Evolutionary conservation across 768 basidiomycete species (phyloP).

Genomic region (Leccinum variicolor): DNA sequence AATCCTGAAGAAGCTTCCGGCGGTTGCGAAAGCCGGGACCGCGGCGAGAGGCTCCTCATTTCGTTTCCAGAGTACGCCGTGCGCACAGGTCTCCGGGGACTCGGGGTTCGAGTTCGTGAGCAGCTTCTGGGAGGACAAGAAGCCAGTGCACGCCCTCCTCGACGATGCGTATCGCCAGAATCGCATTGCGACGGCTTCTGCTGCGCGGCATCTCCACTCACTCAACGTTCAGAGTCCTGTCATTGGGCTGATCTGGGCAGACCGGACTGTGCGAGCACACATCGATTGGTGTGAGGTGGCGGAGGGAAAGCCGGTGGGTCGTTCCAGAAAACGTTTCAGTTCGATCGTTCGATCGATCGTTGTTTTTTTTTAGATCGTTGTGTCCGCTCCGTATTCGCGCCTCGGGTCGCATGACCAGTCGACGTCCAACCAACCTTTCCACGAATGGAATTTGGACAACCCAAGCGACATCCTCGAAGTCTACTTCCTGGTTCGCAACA

Average conservation of each 20-base stretch:
- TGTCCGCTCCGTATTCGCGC: slow-evolving; percentile 46
- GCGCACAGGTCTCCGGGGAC: slow-evolving; percentile 43
- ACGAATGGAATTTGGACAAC: slow-evolving; percentile 47
- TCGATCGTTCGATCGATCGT: background rate
- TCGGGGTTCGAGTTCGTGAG: slow-evolving; percentile 52
- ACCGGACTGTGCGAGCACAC: slow-evolving; percentile 50
- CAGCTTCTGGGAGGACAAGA: slow-evolving; percentile 61
- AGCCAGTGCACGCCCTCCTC: slow-evolving; percentile 44
- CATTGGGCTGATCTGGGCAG: slow-evolving; percentile 54
- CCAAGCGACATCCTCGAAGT: slow-evolving; percentile 46
- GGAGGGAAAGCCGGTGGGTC: slow-evolving; percentile 35
- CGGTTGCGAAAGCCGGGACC: slow-evolving; percentile 35
- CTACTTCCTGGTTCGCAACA: slow-evolving; percentile 49
- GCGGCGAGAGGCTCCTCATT: slow-evolving; percentile 45
- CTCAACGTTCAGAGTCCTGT: slow-evolving; percentile 44
- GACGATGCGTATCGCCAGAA: slow-evolving; percentile 59
- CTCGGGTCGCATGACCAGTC: slow-evolving; percentile 13
- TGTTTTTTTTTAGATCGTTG: slow-evolving; percentile 35
- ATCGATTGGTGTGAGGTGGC: slow-evolving; percentile 49
- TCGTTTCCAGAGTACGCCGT: slow-evolving; percentile 49
- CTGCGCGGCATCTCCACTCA: slow-evolving; percentile 48
- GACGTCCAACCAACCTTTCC: slow-evolving; percentile 30
- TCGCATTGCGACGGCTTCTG: slow-evolving; percentile 50
- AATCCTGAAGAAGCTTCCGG: slow-evolving; percentile 39
- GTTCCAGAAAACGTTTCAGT: background rate